Evolutionary conservation across 1,284 basidiomycete species (phyloP), one percentile per base, ranked within the genome.

Genomic region (Cryptococcus sp.): DNA sequence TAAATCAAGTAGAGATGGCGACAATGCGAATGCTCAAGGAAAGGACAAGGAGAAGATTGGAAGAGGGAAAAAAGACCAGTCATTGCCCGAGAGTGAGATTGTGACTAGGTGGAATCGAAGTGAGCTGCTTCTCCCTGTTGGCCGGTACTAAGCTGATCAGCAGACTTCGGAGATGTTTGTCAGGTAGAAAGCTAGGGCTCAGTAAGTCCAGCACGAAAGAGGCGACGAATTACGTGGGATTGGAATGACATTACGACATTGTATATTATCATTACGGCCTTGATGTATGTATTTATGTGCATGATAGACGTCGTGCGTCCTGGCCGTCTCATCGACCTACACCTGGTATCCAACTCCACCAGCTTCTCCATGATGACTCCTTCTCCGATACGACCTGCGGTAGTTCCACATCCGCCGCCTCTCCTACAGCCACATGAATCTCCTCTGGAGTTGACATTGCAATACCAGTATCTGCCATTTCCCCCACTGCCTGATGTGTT

Each of bases 71-170:
- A 37, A 48, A 22, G 32, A 59, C 40, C 50, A 42, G 37, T 59
- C 59, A 16, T 53, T 70, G 54, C 61, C 59, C 49, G 71, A 73
- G 36, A 50, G 43, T 21, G 64, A 66, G 1, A 64, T 68, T 19
- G 71, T 73, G 16, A 57, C 53, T 10, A 57, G 67, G 48, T 73
- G 71, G 71, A 71, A 71, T 46, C 21, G 43, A 7, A 62, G 71
- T 70, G 43, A 42, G 69, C 56, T 19, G 19, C 21, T n/a, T 16
- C 24, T 32, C 31, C 16, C 0, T 36, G 2, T 41, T 10, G 39
- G 18, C 19, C 11, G 11, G 19, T 19, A 41, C 9, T 10, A 36
- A 10, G 34, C 34, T 36, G 34, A n/a, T 36, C 34, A 36, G 34
- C 51, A 72, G 69, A 65, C 7, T 54, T 72, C 50, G 68, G 70